Evolutionary conservation across 768 basidiomycete species (phyloP).

Genomic region (Cystofilobasidium ferigula): DNA sequence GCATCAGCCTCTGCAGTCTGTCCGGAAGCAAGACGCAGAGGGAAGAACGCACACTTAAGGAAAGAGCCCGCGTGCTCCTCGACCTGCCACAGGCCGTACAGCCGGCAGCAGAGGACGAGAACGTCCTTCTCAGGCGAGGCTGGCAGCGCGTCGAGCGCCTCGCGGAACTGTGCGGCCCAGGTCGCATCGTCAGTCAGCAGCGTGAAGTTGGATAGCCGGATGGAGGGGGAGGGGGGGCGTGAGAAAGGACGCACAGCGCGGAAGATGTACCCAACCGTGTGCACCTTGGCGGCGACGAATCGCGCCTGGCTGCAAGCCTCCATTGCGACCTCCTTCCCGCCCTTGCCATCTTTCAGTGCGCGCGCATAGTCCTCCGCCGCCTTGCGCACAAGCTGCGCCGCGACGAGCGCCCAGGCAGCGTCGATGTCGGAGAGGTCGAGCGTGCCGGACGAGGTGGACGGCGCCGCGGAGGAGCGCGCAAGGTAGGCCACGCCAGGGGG

Average conservation of each 20-base stretch:
- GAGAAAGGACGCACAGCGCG: slow-evolving; percentile 28
- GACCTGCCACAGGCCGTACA: slow-evolving; percentile 42
- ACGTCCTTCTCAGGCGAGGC: slow-evolving; percentile 35
- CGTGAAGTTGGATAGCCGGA: not conserved
- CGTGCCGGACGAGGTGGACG: slow-evolving; percentile 30
- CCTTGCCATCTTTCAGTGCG: slow-evolving; percentile 36
- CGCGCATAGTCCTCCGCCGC: slow-evolving; percentile 38
- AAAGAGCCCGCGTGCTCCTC: slow-evolving; percentile 42
- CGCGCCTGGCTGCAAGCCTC: slow-evolving; percentile 40
- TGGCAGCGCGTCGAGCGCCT: slow-evolving; percentile 37
- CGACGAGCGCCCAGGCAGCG: slow-evolving; percentile 39
- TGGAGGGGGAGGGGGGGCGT: not conserved
- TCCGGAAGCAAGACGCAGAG: not conserved
- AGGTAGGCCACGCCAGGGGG: slow-evolving; percentile 42
- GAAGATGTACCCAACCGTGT: slow-evolving; percentile 41
- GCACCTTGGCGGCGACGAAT: slow-evolving; percentile 42
- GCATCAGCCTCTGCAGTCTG: too few species aligned
- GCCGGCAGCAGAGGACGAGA: slow-evolving; percentile 36
- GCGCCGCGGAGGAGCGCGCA: slow-evolving; percentile 33
- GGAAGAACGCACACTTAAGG: slow-evolving; percentile 37
- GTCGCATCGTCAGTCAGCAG: not conserved
- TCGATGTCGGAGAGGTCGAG: slow-evolving; percentile 39
- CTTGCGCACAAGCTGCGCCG: slow-evolving; percentile 41
- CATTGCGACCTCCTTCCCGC: slow-evolving; percentile 41
- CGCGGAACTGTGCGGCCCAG: slow-evolving; percentile 30